phyloP scores from a whole-genome alignment of 1,284 basidiomycete species.

The Cryptococcus hybrid region DNA sequence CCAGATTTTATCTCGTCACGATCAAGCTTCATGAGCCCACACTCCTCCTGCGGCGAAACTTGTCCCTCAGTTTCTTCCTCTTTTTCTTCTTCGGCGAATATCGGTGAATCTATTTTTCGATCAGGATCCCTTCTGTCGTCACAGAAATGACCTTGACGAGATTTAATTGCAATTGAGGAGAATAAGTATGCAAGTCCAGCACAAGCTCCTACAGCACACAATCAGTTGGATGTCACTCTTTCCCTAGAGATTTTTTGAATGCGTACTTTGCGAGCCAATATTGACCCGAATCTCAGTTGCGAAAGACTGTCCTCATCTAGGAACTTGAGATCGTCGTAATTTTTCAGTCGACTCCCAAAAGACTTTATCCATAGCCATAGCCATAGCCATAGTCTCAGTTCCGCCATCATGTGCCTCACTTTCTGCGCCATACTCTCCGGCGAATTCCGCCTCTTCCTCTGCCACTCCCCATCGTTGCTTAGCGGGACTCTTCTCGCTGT shows the following conservation, averaged over 20 bases:
- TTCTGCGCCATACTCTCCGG: constrained; percentile 1
- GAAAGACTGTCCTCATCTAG: no score
- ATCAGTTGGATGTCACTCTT: no score
- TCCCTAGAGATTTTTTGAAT: neutral
- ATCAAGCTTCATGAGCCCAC: neutral
- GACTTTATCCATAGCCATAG: constrained; percentile 7
- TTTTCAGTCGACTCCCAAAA: constrained; percentile 30
- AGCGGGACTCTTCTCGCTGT: neutral
- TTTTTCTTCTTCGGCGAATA: constrained; percentile 2
- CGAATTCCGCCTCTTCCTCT: constrained; percentile 5
- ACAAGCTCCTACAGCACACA: constrained; percentile 27
- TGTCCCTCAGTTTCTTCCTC: no score
- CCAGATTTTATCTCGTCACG: neutral
- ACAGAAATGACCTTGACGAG: constrained; percentile 17
- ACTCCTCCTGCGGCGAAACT: no score
- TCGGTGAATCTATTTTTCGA: constrained; percentile 4
- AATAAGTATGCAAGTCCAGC: constrained; percentile 34
- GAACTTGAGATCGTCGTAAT: no score
- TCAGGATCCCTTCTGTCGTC: neutral
- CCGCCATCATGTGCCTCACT: constrained; percentile 2
- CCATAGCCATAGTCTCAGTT: constrained; percentile 11
- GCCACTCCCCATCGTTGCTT: neutral
- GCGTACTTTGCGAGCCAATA: no score
- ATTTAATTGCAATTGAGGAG: constrained; percentile 32
- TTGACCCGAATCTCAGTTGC: no score